These are phyloP conservation scores for Lasiodiplodia theobromae DNA, from an alignment of 2,329 filamentous ascomycete species.

Conservation along the genomic window DNA sequence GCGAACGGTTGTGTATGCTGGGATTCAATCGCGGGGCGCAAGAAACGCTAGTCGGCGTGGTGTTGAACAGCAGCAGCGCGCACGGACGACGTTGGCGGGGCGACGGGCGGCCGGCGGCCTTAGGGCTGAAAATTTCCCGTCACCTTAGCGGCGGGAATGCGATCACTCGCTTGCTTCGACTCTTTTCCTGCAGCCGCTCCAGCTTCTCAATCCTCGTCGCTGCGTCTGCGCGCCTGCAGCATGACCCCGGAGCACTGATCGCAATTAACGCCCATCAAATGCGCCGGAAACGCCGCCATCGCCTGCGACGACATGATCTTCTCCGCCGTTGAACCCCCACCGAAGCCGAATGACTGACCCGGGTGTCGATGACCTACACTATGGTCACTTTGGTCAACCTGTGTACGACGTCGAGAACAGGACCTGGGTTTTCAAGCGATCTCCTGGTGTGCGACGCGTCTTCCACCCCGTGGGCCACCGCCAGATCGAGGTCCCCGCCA, in stretches of 20 bases:
- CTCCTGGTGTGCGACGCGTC: conserved; percentile 36
- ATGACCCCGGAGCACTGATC: conserved; percentile 1
- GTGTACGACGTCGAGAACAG: conserved; percentile 56
- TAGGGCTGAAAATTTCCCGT: conserved; percentile 24
- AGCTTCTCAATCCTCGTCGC: conserved; percentile 5
- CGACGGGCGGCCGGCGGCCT: background rate
- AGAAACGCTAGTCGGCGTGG: background rate
- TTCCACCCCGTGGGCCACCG: conserved; percentile 12
- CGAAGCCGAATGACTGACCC: conserved; percentile 65
- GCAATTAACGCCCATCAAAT: conserved; percentile 18
- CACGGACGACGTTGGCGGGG: conserved; percentile 1
- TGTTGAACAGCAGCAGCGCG: background rate
- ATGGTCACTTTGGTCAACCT: conserved; percentile 61
- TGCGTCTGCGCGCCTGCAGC: conserved; percentile 4
- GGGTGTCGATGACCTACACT: conserved; percentile 56
- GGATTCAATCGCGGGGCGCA: background rate
- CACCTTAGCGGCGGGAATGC: conserved; percentile 13
- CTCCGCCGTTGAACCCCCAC: conserved; percentile 20
- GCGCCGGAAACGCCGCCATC: conserved; percentile 10
- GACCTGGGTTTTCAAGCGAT: conserved; percentile 58
- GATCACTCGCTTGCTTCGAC: conserved; percentile 16
- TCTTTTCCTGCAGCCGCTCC: background rate
- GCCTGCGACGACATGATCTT: conserved; percentile 14
- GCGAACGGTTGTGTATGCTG: background rate
- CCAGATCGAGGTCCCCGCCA: background rate